Conservation (phyloP, 129 eudicot species). For the Solidago caesia region DNA sequence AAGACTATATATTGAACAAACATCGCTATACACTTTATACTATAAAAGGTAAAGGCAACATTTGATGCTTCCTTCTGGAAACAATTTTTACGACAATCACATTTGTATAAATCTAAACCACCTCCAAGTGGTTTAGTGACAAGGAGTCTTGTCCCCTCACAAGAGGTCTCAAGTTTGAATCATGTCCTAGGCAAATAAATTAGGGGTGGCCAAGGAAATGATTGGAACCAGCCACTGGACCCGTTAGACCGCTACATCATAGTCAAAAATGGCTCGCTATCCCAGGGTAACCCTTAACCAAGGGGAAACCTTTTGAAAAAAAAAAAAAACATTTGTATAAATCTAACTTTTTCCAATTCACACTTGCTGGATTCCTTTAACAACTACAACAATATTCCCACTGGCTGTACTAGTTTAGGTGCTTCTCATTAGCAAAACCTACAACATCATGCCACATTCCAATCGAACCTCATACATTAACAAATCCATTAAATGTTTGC, state of each 20-base stretch:
- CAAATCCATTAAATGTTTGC: background rate
- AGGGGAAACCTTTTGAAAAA: too few relatives aligned
- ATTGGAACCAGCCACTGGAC: too few relatives aligned
- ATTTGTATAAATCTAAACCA: too few relatives aligned
- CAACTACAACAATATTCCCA: background rate
- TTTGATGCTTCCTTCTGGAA: slow-evolving; percentile 2
- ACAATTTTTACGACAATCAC: slow-evolving; percentile 1
- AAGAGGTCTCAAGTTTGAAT: too few relatives aligned
- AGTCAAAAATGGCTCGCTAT: too few relatives aligned
- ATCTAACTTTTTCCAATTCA: slow-evolving; percentile 9
- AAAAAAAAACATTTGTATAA: background rate
- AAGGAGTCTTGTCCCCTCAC: too few relatives aligned
- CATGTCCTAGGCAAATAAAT: too few relatives aligned
- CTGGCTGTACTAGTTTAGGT: background rate
- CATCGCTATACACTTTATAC: background rate
- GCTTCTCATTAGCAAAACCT: background rate
- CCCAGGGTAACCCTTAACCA: too few relatives aligned
- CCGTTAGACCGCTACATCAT: too few relatives aligned
- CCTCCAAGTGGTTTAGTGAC: too few relatives aligned
- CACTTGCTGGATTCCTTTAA: background rate
- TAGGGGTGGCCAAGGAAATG: too few relatives aligned
- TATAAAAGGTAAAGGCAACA: background rate
- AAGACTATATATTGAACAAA: background rate
- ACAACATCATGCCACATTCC: slow-evolving; percentile 1
- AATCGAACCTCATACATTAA: slow-evolving; percentile 1